Evolutionary conservation across 305 asterid genomes (phyloP), one percentile per base, ranked within the genome.

Genomic region (Solanum hybrid): DNA sequence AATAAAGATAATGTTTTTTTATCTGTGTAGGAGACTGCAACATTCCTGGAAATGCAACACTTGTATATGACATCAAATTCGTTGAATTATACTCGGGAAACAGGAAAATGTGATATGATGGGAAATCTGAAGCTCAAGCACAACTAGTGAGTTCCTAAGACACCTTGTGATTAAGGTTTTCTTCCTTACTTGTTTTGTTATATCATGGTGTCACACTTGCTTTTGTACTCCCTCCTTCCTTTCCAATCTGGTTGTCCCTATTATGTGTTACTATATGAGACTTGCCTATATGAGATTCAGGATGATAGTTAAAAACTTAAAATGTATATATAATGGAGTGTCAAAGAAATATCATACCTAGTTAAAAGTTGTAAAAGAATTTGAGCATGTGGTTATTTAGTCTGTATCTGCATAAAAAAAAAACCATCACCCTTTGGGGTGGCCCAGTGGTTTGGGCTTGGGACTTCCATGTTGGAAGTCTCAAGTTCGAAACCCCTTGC

Each of bases 31-130:
- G 99, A 91, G 99, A 96, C 88, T 96, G 99, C 92, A 96, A 95
- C 91, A 94, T 96, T 82, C 99, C 99, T 36, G 97, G 91, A 90
- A 95, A 96, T 88, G 98, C 99, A 14, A 96, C 99, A 2, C 98
- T 96, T 75, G 26, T 94, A 37, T 96, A 95, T 17, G 98, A 95
- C 37, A 93, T 96, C 91, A 92, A 94, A 10, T 95, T 95, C 80
- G 96, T 95, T 19, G 93, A 92, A 17, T 86, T 96, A 91, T 96
- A 95, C 93, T 87, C 85, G 17, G 99, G 99, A 82, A 96, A 96
- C 90, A 91, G 99, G 91, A 92, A 91, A 90, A 15, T 51, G 71
- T 82, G 87, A 82, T 31, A 42, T 31, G 87, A 31, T 84, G 87
- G 10, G 31, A 84, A 42, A 84, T 84, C 29, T 45, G 87, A 84